phyloP scores from a whole-genome alignment of 1,284 basidiomycete species.

The Tranzscheliella williamsii region DNA sequence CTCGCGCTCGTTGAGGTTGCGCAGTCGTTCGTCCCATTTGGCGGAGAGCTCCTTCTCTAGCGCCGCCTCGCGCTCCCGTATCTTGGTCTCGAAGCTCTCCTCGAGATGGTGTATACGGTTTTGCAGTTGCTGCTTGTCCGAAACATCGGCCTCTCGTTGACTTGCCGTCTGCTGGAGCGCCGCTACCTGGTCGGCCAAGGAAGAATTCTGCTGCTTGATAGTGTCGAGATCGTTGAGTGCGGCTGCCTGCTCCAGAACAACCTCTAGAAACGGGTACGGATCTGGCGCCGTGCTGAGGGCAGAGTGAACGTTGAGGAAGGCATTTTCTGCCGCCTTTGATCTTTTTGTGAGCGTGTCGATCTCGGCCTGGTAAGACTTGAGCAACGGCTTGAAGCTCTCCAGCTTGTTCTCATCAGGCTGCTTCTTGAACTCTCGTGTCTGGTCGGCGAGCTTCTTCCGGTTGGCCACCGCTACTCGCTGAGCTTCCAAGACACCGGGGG shows the following conservation, averaged over 20 bases:
- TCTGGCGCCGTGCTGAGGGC: constrained; percentile 85
- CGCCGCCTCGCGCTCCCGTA: constrained; percentile 79
- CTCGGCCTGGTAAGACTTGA: constrained; percentile 78
- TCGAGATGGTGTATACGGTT: constrained; percentile 54
- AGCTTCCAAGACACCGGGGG: constrained; percentile 25
- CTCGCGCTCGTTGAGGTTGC: constrained; percentile 93
- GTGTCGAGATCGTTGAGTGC: constrained; percentile 33
- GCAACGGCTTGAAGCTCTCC: constrained; percentile 50
- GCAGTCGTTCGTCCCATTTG: constrained; percentile 89
- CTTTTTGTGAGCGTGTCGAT: constrained; percentile 93
- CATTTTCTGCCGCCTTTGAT: constrained; percentile 85
- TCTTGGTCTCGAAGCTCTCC: constrained; percentile 81
- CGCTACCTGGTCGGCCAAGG: constrained; percentile 18
- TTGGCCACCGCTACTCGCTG: constrained; percentile 49
- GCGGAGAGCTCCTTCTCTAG: constrained; percentile 95
- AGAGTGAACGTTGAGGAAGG: constrained; percentile 75
- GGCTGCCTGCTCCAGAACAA: constrained; percentile 69
- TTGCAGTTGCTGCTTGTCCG: constrained; percentile 81
- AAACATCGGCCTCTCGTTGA: constrained; percentile 69
- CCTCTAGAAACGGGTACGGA: constrained; percentile 91
- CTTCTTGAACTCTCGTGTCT: constrained; percentile 56
- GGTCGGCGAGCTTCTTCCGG: constrained; percentile 54
- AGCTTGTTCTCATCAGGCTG: constrained; percentile 42
- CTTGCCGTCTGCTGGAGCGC: constrained; percentile 5
- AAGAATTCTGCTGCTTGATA: constrained; percentile 20